Conservation (phyloP, 179 eudicot species). For the Silene vulgaris region DNA sequence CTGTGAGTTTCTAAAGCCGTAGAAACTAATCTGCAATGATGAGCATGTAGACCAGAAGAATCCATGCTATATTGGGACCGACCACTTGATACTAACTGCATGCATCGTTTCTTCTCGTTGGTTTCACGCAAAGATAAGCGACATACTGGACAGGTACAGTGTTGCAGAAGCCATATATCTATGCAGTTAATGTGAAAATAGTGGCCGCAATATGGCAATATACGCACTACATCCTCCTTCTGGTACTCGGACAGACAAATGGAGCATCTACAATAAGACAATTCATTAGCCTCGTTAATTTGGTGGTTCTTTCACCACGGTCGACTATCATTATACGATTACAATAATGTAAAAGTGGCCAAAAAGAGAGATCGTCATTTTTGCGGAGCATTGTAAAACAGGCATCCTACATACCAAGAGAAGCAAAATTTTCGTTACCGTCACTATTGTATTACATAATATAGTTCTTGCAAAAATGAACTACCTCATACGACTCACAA, state of each 20-base stretch:
- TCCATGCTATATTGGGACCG: conserved; percentile 34
- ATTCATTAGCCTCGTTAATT: background rate
- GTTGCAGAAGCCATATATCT: conserved; percentile 85
- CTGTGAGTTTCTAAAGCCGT: conserved; percentile 32
- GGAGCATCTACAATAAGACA: conserved; percentile 50
- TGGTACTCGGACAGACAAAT: conserved; percentile 80
- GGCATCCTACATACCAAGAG: too few species aligned
- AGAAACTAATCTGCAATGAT: conserved; percentile 36
- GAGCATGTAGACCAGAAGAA: conserved; percentile 27
- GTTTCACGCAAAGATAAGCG: conserved; percentile 69
- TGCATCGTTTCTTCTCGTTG: conserved; percentile 51
- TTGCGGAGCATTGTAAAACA: too few species aligned
- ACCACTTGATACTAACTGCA: conserved; percentile 69
- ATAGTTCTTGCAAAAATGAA: too few species aligned
- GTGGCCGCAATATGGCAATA: conserved; percentile 82
- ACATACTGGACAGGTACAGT: conserved; percentile 89
- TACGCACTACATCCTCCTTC: conserved; percentile 65
- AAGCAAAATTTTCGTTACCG: too few species aligned
- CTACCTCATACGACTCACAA: too few species aligned
- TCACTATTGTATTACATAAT: too few species aligned
- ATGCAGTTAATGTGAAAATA: conserved; percentile 76
- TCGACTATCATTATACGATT: background rate
- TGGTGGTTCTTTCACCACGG: background rate
- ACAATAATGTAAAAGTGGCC: background rate
- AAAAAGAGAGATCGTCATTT: too few species aligned